A percentile compares a stretch with the other conserved stretches of the same genome.
phyloP scores from a whole-genome alignment of 164 flowering plant species.

The Litsea cubeba region DNA sequence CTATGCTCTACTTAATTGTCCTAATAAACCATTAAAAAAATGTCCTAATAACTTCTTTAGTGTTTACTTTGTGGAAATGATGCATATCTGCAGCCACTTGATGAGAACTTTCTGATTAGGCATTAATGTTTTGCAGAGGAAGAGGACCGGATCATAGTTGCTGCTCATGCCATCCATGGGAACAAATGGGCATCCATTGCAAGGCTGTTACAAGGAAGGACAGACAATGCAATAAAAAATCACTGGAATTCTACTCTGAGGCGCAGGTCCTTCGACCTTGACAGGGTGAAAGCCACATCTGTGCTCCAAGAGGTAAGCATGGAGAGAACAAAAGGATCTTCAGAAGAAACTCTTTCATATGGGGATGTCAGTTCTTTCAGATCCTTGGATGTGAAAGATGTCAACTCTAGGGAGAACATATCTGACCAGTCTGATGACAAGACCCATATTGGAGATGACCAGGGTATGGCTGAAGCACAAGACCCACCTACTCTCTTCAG shows the following conservation, averaged over 20 bases:
- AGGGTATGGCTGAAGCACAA: slow-evolving; percentile 18
- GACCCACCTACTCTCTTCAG: slow-evolving; percentile 48
- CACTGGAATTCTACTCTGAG: slow-evolving; percentile 94
- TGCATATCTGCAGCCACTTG: slow-evolving; percentile 4
- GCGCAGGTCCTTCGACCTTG: slow-evolving; percentile 46
- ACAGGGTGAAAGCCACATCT: slow-evolving; percentile 22
- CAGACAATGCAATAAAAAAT: slow-evolving; percentile 88
- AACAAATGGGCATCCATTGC: slow-evolving; percentile 93
- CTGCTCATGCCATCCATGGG: slow-evolving; percentile 85
- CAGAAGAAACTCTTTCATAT: slow-evolving; percentile 74
- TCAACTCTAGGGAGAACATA: slow-evolving; percentile 33
- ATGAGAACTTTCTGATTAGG: slow-evolving; percentile 12
- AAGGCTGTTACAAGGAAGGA: slow-evolving; percentile 75
- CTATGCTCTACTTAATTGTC: background rate
- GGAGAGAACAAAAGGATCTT: slow-evolving; percentile 65
- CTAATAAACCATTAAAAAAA: too few species aligned
- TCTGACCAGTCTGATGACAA: slow-evolving; percentile 25
- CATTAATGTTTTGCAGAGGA: slow-evolving; percentile 51
- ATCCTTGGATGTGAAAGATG: slow-evolving; percentile 46
- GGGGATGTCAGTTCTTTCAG: slow-evolving; percentile 47
- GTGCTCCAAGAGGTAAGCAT: slow-evolving; percentile 42
- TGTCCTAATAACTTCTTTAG: too few species aligned
- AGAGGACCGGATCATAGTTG: slow-evolving; percentile 65
- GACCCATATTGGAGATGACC: slow-evolving; percentile 20
- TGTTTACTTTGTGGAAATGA: background rate